These are phyloP conservation scores for Spergularia azorica DNA, from an alignment of 179 eudicot genomes.

Conservation along the genomic window DNA sequence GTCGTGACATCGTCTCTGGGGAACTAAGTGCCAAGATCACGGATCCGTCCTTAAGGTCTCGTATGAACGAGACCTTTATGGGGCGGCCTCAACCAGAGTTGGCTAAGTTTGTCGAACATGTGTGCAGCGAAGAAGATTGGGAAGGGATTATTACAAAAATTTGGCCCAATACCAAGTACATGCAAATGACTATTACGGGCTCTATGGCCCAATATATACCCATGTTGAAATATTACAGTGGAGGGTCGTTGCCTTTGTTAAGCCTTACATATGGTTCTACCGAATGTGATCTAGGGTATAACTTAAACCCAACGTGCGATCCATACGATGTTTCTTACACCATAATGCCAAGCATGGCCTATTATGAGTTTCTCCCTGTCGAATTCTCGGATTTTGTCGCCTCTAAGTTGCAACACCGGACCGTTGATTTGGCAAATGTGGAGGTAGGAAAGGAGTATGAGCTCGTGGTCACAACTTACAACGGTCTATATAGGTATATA, in stretches of 20 bases:
- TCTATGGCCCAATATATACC: slow-evolving; percentile 93
- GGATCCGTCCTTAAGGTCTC: slow-evolving; percentile 36
- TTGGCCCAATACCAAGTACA: slow-evolving; percentile 42
- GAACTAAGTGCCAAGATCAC: slow-evolving; percentile 43
- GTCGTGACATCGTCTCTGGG: slow-evolving; percentile 52
- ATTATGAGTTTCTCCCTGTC: no score
- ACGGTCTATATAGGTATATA: no score
- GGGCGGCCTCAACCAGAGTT: slow-evolving; percentile 46
- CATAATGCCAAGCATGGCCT: no score
- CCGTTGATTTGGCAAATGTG: no score
- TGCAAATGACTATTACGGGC: slow-evolving; percentile 74
- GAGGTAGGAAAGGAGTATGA: no score
- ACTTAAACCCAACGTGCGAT: no score
- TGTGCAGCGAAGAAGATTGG: slow-evolving; percentile 63
- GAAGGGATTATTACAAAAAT: slow-evolving; percentile 58
- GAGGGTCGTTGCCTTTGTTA: slow-evolving; percentile 55
- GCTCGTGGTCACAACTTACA: no score
- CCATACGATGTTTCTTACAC: no score
- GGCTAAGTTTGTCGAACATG: slow-evolving; percentile 39
- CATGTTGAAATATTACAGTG: slow-evolving; percentile 68
- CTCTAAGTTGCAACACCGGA: no score
- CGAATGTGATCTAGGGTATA: slow-evolving; percentile 48
- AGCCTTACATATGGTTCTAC: slow-evolving; percentile 79
- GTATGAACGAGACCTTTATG: slow-evolving; percentile 38
- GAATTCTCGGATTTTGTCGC: no score